Conservation (phyloP, 129 eudicot genomes). For the Helichrysum umbraculigerum region DNA sequence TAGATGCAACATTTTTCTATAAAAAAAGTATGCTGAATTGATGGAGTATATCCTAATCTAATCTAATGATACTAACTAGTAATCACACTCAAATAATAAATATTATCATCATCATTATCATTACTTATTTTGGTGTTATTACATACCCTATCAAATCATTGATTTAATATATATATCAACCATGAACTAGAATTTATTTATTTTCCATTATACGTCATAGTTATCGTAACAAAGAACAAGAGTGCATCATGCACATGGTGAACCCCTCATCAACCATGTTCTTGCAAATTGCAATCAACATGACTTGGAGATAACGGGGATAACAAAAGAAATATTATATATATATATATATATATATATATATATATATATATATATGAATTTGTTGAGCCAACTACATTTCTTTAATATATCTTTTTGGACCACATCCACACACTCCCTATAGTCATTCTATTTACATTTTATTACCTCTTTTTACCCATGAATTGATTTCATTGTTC, state of each 20-base stretch:
- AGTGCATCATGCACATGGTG: constrained; percentile 30
- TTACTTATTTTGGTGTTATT: background rate
- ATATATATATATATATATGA: background rate
- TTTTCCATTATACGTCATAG: background rate
- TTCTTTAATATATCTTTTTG: constrained; percentile 13
- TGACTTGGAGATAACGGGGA: constrained; percentile 21
- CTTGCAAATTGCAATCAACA: constrained; percentile 28
- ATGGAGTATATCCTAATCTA: background rate
- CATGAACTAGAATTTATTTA: background rate
- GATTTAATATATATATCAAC: background rate
- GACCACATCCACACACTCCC: constrained; percentile 10
- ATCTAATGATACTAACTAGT: background rate
- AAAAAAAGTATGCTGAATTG: background rate
- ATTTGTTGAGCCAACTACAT: constrained; percentile 2
- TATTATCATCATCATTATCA: background rate
- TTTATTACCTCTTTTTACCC: background rate
- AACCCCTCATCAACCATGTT: constrained; percentile 32
- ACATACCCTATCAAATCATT: background rate
- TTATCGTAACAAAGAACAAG: constrained; percentile 1
- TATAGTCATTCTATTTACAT: background rate
- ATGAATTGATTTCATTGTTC: no score
- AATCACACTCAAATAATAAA: background rate
- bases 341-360: constrained; percentile 7
- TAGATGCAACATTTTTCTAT: no score
- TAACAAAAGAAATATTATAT: no score